These are phyloP conservation scores for cucumber (Cucumis sativus) DNA, from an alignment of 306 rosid genomes.

Conservation along the genomic window Cucumber_9930_V3 NC_026657.2:38152501-38153000, in stretches of 20 bases:
- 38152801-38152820: not conserved
- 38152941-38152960: not conserved
- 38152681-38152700: conserved; percentile 44
- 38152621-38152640: conserved; percentile 36
- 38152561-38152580: conserved; percentile 57
- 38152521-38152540: conserved; percentile 42
- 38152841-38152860: not conserved
- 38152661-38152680: conserved; percentile 80
- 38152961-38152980: not conserved
- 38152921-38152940: not conserved
- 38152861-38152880: not conserved
- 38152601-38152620: conserved; percentile 52
- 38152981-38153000: not conserved
- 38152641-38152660: conserved; percentile 69
- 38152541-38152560: conserved; percentile 39
- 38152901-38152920: not conserved
- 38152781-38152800: not conserved
- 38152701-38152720: conserved; percentile 46
- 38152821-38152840: not conserved
- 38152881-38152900: not conserved
- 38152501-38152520: conserved; percentile 79
- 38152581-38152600: conserved; percentile 50
- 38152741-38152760: conserved; percentile 18
- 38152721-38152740: conserved; percentile 61
- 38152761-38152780: not conserved